Evolutionary conservation across 371 early-diverging fungal species (phyloP).

Genomic region (Apophysomyces ossiformis): DNA sequence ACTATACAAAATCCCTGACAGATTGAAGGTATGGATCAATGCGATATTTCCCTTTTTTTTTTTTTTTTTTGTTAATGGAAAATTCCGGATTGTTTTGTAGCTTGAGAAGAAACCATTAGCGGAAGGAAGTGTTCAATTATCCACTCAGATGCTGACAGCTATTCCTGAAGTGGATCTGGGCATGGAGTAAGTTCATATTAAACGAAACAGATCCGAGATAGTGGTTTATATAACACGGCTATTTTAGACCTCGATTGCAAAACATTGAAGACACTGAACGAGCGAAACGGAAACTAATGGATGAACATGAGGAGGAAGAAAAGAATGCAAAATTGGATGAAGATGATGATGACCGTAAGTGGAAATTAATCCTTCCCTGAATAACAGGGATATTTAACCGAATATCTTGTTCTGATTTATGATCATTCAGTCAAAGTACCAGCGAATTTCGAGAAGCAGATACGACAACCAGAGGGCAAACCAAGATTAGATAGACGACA

Average conservation of each 20-base stretch:
- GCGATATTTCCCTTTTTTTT: too few relatives aligned
- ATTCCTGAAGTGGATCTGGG: slow-evolving; percentile 95
- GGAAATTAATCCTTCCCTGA: slow-evolving; percentile 11
- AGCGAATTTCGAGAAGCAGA: slow-evolving; percentile 42
- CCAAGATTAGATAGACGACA: slow-evolving; percentile 47
- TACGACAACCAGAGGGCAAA: slow-evolving; percentile 35
- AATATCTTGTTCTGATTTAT: slow-evolving; percentile 14
- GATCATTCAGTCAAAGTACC: slow-evolving; percentile 24
- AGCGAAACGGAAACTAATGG: slow-evolving; percentile 70
- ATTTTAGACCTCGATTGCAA: slow-evolving; percentile 65
- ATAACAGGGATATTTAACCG: slow-evolving; percentile 19
- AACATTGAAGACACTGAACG: slow-evolving; percentile 88
- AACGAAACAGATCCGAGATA: background rate
- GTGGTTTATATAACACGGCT: background rate
- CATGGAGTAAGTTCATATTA: slow-evolving; percentile 61
- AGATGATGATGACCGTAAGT: slow-evolving; percentile 27
- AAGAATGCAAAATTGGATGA: slow-evolving; percentile 14
- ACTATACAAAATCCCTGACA: slow-evolving; percentile 74
- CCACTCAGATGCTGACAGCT: slow-evolving; percentile 89
- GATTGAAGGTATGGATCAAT: slow-evolving; percentile 56
- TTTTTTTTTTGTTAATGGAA: background rate
- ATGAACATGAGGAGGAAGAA: slow-evolving; percentile 26
- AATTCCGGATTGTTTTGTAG: slow-evolving; percentile 17
- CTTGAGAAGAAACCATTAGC: slow-evolving; percentile 58
- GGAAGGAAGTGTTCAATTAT: slow-evolving; percentile 89